Base-by-base conservation (phyloP, 768 basidiomycete genomes). In the Lactifluus echinatus region DNA sequence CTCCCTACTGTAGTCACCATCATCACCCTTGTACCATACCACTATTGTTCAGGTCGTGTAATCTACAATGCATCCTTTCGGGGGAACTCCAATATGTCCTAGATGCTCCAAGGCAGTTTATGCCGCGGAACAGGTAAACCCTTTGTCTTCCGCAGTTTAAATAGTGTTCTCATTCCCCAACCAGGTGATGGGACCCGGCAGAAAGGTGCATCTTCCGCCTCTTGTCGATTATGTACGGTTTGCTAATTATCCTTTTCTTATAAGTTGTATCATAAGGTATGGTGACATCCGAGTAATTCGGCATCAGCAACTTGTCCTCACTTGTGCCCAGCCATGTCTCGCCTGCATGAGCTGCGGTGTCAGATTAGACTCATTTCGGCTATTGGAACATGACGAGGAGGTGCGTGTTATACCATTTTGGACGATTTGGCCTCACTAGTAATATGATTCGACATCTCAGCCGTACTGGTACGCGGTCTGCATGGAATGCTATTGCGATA, bases 351-450 rank as follows among this genome's bases (percentile, higher is more conserved):
- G 72, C 12, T 94, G 92, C 68, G 80, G 77, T 65, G 90, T 89
- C 69, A 75, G 88, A 34, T 75, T 94, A 14, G 90, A 92, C 66
- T 89, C 90, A 0, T 72, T 79, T 54, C 79, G 79, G 19, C 74
- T 94, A 23, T 74, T 92, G 7, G 92, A 94, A 68, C 92, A 94
- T 67, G 82, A 93, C 65, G 78, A 85, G 66, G 74, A 88, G 78
- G 91, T 89, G 60, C 56, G 67, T 60, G 34, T 24, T 23, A 24
- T 39, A 28, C 10, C 34, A 37, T 51, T 42, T 34, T 29, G 48
- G 53, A 54, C 45, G 47, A 48, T 50, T 40, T 60, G 26, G 12
- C 14, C 53, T 40, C 37, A 53, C 47, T 47, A 15, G 58, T 17
- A 21, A 51, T 8, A 19, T 12, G 19, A n/a, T 34, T 44, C 21